phyloP scores from a whole-genome alignment of 805 yeast genomes.

The Candida hungchunana region DNA sequence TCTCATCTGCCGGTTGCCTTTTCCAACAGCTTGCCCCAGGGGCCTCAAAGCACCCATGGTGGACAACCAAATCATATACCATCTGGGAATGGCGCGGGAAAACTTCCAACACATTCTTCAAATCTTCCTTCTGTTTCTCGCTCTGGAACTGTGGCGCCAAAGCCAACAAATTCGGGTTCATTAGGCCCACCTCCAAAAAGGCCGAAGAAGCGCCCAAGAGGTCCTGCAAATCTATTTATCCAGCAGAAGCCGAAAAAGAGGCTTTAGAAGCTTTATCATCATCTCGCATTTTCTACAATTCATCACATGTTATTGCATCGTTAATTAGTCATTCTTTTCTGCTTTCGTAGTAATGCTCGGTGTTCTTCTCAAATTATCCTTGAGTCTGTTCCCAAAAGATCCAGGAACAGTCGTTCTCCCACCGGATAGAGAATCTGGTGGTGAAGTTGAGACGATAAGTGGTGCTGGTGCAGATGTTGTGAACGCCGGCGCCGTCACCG shows the following conservation, averaged over 20 bases:
- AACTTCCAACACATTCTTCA: too few species aligned
- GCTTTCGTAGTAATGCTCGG: slow-evolving; percentile 2
- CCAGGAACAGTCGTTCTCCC: not conserved
- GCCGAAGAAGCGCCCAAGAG: slow-evolving; percentile 10
- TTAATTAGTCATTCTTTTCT: slow-evolving; percentile 13
- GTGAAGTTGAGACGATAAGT: slow-evolving; percentile 12
- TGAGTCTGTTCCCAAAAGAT: slow-evolving; percentile 11
- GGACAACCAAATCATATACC: too few species aligned
- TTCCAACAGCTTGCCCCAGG: too few species aligned
- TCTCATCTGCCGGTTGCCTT: too few species aligned
- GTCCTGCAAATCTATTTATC: slow-evolving; percentile 11
- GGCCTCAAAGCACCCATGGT: too few species aligned
- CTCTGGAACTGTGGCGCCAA: slow-evolving; percentile 13
- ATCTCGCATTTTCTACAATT: too few species aligned
- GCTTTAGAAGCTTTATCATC: too few species aligned
- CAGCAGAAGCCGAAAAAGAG: slow-evolving; percentile 6
- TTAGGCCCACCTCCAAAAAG: slow-evolving; percentile 2
- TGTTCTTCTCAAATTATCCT: slow-evolving; percentile 10
- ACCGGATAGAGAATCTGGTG: slow-evolving; percentile 2
- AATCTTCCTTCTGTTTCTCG: too few species aligned
- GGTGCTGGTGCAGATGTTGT: slow-evolving; percentile 9
- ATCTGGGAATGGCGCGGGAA: too few species aligned
- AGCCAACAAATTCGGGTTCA: slow-evolving; percentile 7
- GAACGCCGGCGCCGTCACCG: slow-evolving; percentile 5
- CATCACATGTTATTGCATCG: too few species aligned